phyloP scores from a whole-genome alignment of 345 rosid genomes.

The Atalantia buxifolia region DNA sequence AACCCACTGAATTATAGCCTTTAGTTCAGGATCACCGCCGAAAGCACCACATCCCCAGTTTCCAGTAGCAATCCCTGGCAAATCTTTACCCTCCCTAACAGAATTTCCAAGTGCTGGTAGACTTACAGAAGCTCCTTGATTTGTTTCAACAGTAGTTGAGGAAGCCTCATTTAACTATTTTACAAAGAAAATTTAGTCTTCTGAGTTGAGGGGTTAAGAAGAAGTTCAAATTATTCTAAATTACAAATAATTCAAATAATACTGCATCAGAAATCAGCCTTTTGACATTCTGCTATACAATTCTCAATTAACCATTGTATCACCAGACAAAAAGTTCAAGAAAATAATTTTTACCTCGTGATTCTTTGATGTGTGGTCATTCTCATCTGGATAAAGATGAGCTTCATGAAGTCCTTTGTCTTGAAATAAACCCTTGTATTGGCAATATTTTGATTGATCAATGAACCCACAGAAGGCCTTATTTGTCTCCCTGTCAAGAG shows the following conservation, averaged over 20 bases:
- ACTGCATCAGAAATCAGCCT: neutral
- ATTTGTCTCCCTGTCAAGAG: constrained; percentile 68
- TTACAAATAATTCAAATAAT: neutral
- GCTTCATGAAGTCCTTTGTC: constrained; percentile 24
- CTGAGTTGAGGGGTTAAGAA: neutral
- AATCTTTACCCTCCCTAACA: constrained; percentile 36
- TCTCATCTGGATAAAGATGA: constrained; percentile 22
- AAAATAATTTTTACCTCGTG: constrained; percentile 23
- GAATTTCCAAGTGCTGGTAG: constrained; percentile 16
- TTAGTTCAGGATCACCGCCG: constrained; percentile 93
- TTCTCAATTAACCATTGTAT: neutral
- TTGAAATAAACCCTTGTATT: constrained; percentile 30
- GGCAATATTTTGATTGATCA: constrained; percentile 41
- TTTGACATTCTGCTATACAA: neutral
- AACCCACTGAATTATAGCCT: constrained; percentile 90
- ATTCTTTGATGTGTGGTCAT: constrained; percentile 18
- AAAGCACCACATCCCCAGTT: constrained; percentile 99
- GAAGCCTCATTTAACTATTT: constrained; percentile 44
- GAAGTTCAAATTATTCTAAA: constrained; percentile 1
- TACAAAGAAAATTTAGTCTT: constrained; percentile 2
- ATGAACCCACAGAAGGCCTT: constrained; percentile 92
- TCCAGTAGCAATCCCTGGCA: constrained; percentile 71
- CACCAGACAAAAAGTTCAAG: neutral
- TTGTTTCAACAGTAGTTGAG: constrained; percentile 25
- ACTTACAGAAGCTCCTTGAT: constrained; percentile 22